Percentiles rank a stretch among this genome's conserved stretches.
Evolutionary conservation across 1,284 basidiomycete genomes (phyloP).

Genomic region (Ceratobasidium papillatum): DNA sequence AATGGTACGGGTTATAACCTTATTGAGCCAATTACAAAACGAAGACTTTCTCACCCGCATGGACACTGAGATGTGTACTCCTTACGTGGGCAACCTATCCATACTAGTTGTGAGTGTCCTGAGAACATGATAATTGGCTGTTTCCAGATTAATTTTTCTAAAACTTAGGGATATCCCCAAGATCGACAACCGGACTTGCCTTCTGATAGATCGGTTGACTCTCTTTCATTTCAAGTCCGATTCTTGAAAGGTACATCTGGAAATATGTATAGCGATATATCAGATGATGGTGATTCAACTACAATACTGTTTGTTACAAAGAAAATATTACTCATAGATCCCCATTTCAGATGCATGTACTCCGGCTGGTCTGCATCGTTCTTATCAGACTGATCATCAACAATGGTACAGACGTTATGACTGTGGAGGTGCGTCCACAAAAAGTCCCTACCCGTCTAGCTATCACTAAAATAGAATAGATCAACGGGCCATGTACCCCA

Average conservation of each 20-base stretch:
- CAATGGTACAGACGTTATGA: background rate
- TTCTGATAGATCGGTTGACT: no score
- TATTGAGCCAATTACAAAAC: background rate
- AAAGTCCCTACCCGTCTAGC: background rate
- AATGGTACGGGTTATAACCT: background rate
- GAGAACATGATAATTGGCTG: no score
- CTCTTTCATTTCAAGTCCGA: background rate
- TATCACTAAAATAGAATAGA: background rate
- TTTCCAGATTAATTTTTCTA: no score
- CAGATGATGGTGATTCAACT: background rate
- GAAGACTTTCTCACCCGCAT: conserved; percentile 5
- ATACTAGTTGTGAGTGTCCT: background rate
- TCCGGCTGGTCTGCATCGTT: background rate
- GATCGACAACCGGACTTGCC: no score
- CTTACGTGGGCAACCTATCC: no score
- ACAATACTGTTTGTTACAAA: no score
- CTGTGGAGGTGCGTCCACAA: background rate
- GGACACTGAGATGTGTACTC: background rate
- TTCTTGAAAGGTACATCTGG: background rate
- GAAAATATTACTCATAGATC: background rate
- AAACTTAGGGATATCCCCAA: no score
- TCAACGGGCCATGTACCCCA: background rate
- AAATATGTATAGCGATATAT: background rate
- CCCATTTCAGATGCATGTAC: background rate
- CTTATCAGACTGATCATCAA: background rate